Conservation (phyloP, 257 asterid species). For the Agastache rugosa region DNA sequence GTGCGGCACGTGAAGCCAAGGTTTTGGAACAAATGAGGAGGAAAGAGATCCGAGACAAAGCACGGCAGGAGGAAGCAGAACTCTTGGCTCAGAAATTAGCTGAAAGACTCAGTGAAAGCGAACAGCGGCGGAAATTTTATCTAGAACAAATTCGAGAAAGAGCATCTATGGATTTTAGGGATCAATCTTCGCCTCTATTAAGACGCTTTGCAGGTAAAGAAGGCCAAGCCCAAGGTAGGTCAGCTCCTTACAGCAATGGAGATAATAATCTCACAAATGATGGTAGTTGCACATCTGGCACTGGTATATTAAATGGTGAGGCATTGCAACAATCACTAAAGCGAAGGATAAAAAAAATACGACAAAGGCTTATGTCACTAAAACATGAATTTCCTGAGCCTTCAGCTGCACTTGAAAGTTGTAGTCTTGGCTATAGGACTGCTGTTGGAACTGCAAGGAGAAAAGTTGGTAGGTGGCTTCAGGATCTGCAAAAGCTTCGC, state of each 20-base stretch:
- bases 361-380: constrained; percentile 93
- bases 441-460: constrained; percentile 89
- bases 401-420: constrained; percentile 69
- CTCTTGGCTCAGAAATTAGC: constrained; percentile 95
- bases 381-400: constrained; percentile 94
- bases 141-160: constrained; percentile 96
- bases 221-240: constrained; percentile 67
- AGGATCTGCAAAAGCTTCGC: constrained; percentile 94
- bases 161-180: constrained; percentile 99
- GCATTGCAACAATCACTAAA: constrained; percentile 71
- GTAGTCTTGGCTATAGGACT: constrained; percentile 85
- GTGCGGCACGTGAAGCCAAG: constrained; percentile 98
- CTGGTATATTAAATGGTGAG: constrained; percentile 53
- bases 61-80: constrained; percentile 97
- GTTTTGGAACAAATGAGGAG: constrained; percentile 91
- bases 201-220: constrained; percentile 82
- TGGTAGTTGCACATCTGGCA: constrained; percentile 48
- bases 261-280: constrained; percentile 68
- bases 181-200: constrained; percentile 94
- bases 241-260: constrained; percentile 50
- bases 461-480: constrained; percentile 89
- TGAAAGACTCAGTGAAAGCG: constrained; percentile 94
- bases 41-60: constrained; percentile 93
- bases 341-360: constrained; percentile 80
- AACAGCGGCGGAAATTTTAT: constrained; percentile 90